Evolutionary conservation across 1,284 basidiomycete genomes (phyloP).

Genomic region (Trichosporon sp.): DNA sequence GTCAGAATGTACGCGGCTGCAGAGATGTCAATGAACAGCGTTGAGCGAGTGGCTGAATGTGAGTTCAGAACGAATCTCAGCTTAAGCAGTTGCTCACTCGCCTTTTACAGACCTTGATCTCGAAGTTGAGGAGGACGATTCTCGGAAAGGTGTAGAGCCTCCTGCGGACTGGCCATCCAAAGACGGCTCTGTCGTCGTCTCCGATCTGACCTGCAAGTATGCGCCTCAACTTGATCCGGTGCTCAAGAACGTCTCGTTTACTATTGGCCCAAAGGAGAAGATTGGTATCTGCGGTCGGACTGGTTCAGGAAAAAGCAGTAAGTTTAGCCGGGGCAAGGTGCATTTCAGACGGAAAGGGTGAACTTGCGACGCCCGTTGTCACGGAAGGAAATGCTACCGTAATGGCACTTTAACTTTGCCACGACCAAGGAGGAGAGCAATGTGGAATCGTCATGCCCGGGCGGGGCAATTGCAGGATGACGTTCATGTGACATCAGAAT

Average conservation of each 20-base stretch:
- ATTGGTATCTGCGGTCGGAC: constrained; percentile 55
- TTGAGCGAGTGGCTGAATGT: constrained; percentile 53
- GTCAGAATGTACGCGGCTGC: constrained; percentile 49
- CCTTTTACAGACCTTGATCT: constrained; percentile 43
- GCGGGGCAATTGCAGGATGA: neutral
- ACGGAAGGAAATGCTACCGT: neutral
- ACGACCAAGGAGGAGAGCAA: neutral
- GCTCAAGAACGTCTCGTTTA: constrained; percentile 51
- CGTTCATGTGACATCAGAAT: neutral
- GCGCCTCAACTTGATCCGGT: constrained; percentile 52
- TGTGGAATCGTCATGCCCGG: neutral
- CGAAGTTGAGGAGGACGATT: constrained; percentile 49
- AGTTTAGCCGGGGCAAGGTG: neutral
- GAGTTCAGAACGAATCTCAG: constrained; percentile 8
- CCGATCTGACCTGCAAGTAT: constrained; percentile 50
- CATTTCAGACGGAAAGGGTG: neutral
- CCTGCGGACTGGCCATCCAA: constrained; percentile 52
- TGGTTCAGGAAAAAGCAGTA: constrained; percentile 44
- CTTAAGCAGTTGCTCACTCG: constrained; percentile 3
- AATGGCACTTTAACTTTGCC: neutral
- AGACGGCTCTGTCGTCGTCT: constrained; percentile 49
- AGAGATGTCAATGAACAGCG: constrained; percentile 48
- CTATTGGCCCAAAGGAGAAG: constrained; percentile 50
- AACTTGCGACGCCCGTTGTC: neutral
- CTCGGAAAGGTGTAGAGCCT: constrained; percentile 47